Evolutionary conservation across 1,284 basidiomycete genomes (phyloP).

Genomic region (Cutaneotrichosporon arboriforme): DNA sequence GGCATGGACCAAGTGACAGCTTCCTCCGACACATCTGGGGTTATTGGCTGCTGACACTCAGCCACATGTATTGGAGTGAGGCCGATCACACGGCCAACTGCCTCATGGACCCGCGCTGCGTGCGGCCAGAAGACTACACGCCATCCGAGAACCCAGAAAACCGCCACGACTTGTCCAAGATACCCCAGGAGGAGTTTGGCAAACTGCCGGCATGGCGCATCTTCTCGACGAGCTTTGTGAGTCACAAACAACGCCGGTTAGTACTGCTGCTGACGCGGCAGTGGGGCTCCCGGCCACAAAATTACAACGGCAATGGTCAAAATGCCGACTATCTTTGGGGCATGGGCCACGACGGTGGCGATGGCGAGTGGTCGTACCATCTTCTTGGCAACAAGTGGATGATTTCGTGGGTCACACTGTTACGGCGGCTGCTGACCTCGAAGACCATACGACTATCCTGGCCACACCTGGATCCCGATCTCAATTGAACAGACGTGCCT

Average conservation of each 20-base stretch:
- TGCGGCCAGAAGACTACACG: slow-evolving; percentile 34
- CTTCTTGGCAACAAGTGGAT: slow-evolving; percentile 42
- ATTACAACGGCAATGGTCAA: slow-evolving; percentile 20
- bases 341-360: slow-evolving; percentile 18
- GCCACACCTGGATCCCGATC: slow-evolving; percentile 35
- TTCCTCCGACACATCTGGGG: no score
- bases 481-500: slow-evolving; percentile 40
- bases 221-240: slow-evolving; percentile 37
- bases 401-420: slow-evolving; percentile 23
- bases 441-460: slow-evolving; percentile 36
- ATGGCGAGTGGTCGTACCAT: slow-evolving; percentile 32
- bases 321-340: slow-evolving; percentile 21
- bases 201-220: slow-evolving; percentile 39
- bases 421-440: background rate
- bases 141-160: slow-evolving; percentile 18
- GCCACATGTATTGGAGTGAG: slow-evolving; percentile 5
- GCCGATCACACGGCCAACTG: slow-evolving; percentile 32
- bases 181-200: slow-evolving; percentile 33
- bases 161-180: slow-evolving; percentile 20
- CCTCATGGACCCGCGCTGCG: slow-evolving; percentile 40
- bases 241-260: no score
- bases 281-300: slow-evolving; percentile 7
- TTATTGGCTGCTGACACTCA: no score
- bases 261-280: background rate
- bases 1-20: no score